These are phyloP conservation scores for Oryza longistaminata DNA, from an alignment of 176 grass and related monocot genomes.

Conservation along the genomic window DNA sequence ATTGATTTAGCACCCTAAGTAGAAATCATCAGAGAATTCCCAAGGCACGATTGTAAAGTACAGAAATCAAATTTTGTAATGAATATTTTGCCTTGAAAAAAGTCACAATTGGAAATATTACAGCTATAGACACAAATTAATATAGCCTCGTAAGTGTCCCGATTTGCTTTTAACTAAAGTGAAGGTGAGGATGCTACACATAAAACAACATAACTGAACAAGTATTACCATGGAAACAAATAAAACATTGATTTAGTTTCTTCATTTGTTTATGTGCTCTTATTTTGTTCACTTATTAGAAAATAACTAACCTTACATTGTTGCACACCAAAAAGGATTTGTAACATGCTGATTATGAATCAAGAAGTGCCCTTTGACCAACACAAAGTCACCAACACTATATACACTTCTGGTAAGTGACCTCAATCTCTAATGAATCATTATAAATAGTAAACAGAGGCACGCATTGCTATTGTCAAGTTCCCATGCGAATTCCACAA, in stretches of 20 bases:
- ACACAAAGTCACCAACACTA: neutral
- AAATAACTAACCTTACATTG: neutral
- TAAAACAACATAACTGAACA: conserved; percentile 15
- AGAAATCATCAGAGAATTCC: neutral
- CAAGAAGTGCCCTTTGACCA: neutral
- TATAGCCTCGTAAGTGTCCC: neutral
- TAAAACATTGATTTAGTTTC: neutral
- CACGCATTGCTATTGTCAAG: neutral
- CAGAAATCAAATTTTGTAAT: neutral
- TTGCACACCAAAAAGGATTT: neutral
- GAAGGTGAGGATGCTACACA: neutral
- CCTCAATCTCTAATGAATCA: neutral
- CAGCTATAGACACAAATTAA: neutral
- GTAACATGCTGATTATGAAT: conserved; percentile 9
- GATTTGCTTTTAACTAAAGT: conserved; percentile 1
- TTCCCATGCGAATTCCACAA: neutral
- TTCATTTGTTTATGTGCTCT: neutral
- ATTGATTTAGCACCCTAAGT: conserved; percentile 15
- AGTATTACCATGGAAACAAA: conserved; percentile 20
- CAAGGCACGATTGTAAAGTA: conserved; percentile 1
- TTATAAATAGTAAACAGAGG: neutral
- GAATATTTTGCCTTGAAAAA: neutral
- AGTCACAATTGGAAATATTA: neutral
- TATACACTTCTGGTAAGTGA: neutral
- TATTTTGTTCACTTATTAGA: neutral